phyloP scores from a whole-genome alignment of 257 asterid species.

The Solanum pennellii region DNA sequence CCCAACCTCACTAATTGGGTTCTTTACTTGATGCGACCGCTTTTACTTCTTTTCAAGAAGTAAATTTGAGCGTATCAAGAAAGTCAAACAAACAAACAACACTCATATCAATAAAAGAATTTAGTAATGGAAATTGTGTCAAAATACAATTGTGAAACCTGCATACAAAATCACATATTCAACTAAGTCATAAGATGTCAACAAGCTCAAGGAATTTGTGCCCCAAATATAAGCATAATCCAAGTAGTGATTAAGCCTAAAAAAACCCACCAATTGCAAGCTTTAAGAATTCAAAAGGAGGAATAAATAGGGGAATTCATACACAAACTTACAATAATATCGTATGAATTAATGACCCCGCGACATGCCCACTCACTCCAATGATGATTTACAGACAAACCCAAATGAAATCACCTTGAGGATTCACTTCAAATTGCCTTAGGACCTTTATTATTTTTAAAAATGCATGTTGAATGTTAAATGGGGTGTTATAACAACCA shows the following conservation, averaged over 20 bases:
- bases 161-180: not conserved
- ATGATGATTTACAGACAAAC: too few species aligned
- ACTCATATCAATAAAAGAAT: not conserved
- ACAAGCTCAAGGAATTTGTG: not conserved
- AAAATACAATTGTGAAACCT: not conserved
- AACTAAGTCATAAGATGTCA: not conserved
- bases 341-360: not conserved
- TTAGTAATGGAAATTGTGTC: not conserved
- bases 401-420: too few species aligned
- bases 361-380: too few species aligned
- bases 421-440: too few species aligned
- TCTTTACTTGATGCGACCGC: too few species aligned
- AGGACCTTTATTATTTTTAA: too few species aligned
- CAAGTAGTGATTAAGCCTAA: not conserved
- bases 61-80: too few species aligned
- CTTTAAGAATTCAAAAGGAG: not conserved
- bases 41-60: too few species aligned
- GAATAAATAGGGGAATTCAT: not conserved
- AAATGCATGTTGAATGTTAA: too few species aligned
- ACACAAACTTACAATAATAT: not conserved
- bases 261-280: not conserved
- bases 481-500: not conserved
- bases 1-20: too few species aligned
- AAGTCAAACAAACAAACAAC: not conserved
- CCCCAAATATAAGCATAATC: not conserved